Evolutionary conservation across 2,329 filamentous ascomycete species (phyloP).

Genomic region (Talaromyces sp.): DNA sequence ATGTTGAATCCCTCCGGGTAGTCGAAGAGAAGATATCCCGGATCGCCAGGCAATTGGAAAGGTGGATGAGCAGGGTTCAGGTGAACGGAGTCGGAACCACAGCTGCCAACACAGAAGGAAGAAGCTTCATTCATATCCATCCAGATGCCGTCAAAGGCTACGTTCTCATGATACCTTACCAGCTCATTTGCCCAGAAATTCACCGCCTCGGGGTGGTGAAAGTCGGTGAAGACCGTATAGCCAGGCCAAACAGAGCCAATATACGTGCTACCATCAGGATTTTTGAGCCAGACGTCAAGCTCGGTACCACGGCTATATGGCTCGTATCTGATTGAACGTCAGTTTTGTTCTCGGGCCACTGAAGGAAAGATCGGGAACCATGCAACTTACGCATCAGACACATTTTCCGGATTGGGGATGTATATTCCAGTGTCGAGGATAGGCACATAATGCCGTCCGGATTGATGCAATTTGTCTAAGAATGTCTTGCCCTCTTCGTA

Average conservation of each 20-base stretch:
- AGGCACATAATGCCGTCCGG: background rate
- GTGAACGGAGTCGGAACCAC: constrained; percentile 60
- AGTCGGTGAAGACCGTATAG: background rate
- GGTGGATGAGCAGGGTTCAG: constrained; percentile 61
- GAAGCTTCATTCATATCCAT: constrained; percentile 60
- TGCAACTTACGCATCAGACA: too few relatives aligned
- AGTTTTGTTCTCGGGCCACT: too few relatives aligned
- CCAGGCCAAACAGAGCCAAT: background rate
- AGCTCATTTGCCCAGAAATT: background rate
- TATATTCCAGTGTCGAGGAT: background rate
- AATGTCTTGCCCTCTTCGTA: background rate
- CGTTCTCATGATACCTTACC: constrained; percentile 55
- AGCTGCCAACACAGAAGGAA: constrained; percentile 66
- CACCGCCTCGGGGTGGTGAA: background rate
- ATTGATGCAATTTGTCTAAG: background rate
- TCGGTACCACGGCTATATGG: background rate
- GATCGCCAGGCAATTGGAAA: constrained; percentile 51
- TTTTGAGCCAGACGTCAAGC: background rate
- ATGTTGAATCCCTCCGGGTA: constrained; percentile 67
- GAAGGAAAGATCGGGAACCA: too few relatives aligned
- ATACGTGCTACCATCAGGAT: background rate
- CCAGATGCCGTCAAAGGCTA: constrained; percentile 53
- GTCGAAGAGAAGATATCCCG: constrained; percentile 53
- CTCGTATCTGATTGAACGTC: background rate
- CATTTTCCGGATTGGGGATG: background rate